Percentiles rank a stretch among this genome's conserved stretches.
These are phyloP conservation scores for Myxozyma mucilagina DNA, from an alignment of 805 yeast species.

Conservation along the genomic window DNA sequence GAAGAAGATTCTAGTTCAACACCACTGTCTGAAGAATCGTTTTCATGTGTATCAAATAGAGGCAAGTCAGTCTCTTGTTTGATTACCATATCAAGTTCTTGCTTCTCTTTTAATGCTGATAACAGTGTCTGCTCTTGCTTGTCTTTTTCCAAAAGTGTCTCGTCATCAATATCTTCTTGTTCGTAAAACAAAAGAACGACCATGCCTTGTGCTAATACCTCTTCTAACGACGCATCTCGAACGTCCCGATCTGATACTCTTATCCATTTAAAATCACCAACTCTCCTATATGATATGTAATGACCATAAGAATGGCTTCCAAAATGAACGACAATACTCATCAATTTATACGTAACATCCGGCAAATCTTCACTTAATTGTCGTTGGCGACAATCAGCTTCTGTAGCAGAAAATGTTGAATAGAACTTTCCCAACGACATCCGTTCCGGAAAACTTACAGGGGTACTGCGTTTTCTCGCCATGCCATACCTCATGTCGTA, in stretches of 20 bases:
- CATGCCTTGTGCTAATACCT: slow-evolving; percentile 77
- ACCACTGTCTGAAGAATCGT: slow-evolving; percentile 15
- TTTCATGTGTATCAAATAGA: slow-evolving; percentile 17
- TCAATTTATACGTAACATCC: slow-evolving; percentile 59
- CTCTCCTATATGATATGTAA: slow-evolving; percentile 80
- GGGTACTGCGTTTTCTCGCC: slow-evolving; percentile 80
- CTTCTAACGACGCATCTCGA: slow-evolving; percentile 73
- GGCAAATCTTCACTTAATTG: background rate
- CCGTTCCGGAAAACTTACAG: slow-evolving; percentile 70
- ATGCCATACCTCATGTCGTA: slow-evolving; percentile 84
- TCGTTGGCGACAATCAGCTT: background rate
- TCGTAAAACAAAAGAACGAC: slow-evolving; percentile 91
- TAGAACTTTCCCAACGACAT: slow-evolving; percentile 46
- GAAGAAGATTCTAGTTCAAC: slow-evolving; percentile 10
- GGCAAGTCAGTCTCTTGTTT: slow-evolving; percentile 10
- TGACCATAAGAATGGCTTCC: slow-evolving; percentile 99
- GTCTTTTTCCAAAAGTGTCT: background rate
- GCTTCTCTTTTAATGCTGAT: background rate
- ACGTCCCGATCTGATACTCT: slow-evolving; percentile 89
- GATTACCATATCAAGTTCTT: slow-evolving; percentile 3
- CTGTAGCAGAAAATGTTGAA: background rate
- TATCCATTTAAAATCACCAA: slow-evolving; percentile 86
- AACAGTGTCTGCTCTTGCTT: background rate
- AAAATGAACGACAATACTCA: slow-evolving; percentile 86
- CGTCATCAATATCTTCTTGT: background rate